These are phyloP conservation scores for Scheffersomyces quercinus DNA, from an alignment of 1,139 yeast genomes.

Conservation along the genomic window DNA sequence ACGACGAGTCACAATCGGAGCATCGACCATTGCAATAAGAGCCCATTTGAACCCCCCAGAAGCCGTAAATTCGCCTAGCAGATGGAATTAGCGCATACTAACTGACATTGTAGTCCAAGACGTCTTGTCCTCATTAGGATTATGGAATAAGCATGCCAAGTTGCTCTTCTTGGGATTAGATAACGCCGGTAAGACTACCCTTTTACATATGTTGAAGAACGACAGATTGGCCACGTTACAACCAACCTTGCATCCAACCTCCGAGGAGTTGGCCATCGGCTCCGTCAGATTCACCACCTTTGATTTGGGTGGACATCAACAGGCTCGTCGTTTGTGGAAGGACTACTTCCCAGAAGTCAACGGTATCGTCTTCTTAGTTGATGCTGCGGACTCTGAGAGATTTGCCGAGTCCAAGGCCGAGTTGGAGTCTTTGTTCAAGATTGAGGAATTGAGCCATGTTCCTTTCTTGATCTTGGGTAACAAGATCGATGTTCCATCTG, in stretches of 20 bases:
- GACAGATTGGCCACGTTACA: constrained; percentile 97
- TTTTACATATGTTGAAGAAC: constrained; percentile 94
- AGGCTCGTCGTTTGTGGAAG: constrained; percentile 99
- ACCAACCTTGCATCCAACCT: constrained; percentile 98
- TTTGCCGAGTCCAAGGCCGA: constrained; percentile 94
- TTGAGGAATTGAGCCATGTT: constrained; percentile 84
- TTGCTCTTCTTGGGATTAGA: constrained; percentile 93
- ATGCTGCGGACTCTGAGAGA: constrained; percentile 95
- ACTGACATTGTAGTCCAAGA: constrained; percentile 64
- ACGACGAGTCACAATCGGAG: neutral
- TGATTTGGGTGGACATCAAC: constrained; percentile 97
- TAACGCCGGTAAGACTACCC: constrained; percentile 97
- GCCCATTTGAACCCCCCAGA: too few relatives aligned
- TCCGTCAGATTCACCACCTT: constrained; percentile 95
- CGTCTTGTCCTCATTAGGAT: constrained; percentile 87
- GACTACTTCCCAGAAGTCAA: constrained; percentile 99
- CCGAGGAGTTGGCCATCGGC: constrained; percentile 97
- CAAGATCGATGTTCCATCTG: constrained; percentile 91
- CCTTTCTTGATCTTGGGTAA: constrained; percentile 95
- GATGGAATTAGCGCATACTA: neutral
- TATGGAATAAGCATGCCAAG: constrained; percentile 98
- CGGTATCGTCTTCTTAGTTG: constrained; percentile 95
- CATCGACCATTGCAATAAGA: too few relatives aligned
- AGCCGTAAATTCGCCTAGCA: neutral
- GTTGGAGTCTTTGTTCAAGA: constrained; percentile 86